Evolutionary conservation across 1,284 basidiomycete species (phyloP).

Genomic region (Cryptococcus floricola): DNA sequence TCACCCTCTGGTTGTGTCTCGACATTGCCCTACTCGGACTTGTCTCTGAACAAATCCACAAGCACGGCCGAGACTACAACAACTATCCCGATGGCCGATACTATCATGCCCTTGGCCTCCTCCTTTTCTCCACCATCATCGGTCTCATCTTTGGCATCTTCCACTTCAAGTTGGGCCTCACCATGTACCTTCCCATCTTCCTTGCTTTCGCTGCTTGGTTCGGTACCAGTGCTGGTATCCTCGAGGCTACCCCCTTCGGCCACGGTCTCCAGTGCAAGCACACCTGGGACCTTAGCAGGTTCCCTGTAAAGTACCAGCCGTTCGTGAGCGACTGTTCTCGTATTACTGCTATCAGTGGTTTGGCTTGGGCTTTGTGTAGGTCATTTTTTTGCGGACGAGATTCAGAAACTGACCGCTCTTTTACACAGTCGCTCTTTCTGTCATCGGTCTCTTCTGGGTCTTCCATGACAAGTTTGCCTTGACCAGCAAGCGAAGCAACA

Average conservation of each 20-base stretch:
- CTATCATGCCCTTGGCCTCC: slow-evolving; percentile 34
- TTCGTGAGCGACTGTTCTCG: slow-evolving; percentile 30
- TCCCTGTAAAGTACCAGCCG: slow-evolving; percentile 26
- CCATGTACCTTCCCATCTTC: slow-evolving; percentile 31
- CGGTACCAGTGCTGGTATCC: slow-evolving; percentile 36
- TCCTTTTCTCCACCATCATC: slow-evolving; percentile 37
- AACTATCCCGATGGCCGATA: slow-evolving; percentile 28
- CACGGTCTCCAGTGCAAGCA: slow-evolving; percentile 38
- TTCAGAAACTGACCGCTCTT: neutral
- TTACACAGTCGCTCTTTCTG: slow-evolving; percentile 28
- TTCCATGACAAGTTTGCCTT: slow-evolving; percentile 31
- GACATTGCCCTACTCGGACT: slow-evolving; percentile 50
- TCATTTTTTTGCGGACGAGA: neutral
- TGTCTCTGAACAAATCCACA: slow-evolving; percentile 38
- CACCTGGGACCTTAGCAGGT: slow-evolving; percentile 19
- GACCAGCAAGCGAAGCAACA: slow-evolving; percentile 16
- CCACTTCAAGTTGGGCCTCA: slow-evolving; percentile 31
- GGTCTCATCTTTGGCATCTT: slow-evolving; percentile 30
- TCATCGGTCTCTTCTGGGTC: slow-evolving; percentile 34
- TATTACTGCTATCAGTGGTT: slow-evolving; percentile 33
- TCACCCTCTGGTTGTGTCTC: slow-evolving; percentile 55
- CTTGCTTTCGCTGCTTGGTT: slow-evolving; percentile 25
- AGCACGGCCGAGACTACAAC: slow-evolving; percentile 20
- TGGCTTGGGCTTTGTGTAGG: slow-evolving; percentile 42
- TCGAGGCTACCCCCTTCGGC: slow-evolving; percentile 39